Evolutionary conservation across 148 eudicot genomes (phyloP), one percentile per base, ranked within the genome.

Genomic region (Silene uniflora): DNA sequence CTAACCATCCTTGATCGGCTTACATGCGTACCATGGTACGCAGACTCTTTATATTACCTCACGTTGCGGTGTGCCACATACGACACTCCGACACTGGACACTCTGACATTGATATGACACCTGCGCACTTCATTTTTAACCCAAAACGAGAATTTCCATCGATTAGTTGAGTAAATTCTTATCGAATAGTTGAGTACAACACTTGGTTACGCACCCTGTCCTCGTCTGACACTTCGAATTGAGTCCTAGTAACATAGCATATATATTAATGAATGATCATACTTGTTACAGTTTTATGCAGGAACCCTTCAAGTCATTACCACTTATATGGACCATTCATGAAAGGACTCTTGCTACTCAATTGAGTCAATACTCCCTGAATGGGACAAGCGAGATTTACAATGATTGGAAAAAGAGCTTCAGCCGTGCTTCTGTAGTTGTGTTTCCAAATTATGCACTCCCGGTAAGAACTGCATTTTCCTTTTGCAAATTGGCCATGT

Each of bases 381-480:
- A 72, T 73, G 88, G 86, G 62, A 86, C 84, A 73, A 55, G 62
- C 76, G 96, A 87, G 74, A 71, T 88, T 47, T 47, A 84, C 16
- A 83, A 83, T 68, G 84, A 81, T 59, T 93, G 98, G 96, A 88
- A 78, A 68, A 85, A 83, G 76, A 69, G 87, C 80, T 89, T 91
- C 78, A 81, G 60, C 68, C 93, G 89, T 29, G 88, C 98, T 59
- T 83, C 87, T 76, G 89, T 85, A 62, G 81, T 88, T 68, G 96
- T 91, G 77, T 93, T 91, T 81, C 93, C 90, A 75, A 86, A 89
- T 73, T 78, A 86, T 74, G 86, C 82, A 76, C 85, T 93, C 35
- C 90, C 88, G 88, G 98, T 93, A 93, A 68, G 78, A 58, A 42
- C 74, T 16, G 3, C 5, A 7, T 13, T 47, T 52, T 25, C 29